Conservation (phyloP, 2,329 filamentous ascomycete genomes). For the Aspergillus caelatus region DNA sequence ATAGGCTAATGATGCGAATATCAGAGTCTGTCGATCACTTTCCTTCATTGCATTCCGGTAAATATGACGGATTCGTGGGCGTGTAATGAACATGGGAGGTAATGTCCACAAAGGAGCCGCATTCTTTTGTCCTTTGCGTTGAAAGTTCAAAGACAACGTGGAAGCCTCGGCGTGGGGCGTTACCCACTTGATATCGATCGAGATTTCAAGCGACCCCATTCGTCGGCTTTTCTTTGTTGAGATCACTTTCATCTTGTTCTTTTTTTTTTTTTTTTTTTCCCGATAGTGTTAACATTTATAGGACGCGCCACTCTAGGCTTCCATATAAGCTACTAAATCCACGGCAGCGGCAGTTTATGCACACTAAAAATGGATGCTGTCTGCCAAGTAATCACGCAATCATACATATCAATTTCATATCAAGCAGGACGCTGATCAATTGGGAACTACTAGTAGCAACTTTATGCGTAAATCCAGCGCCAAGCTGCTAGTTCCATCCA, state of each 20-base stretch:
- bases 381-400: not conserved
- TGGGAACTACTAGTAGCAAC: not conserved
- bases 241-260: not conserved
- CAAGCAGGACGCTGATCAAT: not conserved
- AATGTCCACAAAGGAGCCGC: not conserved
- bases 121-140: not conserved
- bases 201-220: not conserved
- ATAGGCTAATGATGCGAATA: not conserved
- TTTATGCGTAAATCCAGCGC: not conserved
- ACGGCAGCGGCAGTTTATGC: not conserved
- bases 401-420: not conserved
- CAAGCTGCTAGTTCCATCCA: not conserved
- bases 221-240: not conserved
- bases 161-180: not conserved
- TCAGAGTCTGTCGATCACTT: not conserved
- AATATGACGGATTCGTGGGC: not conserved
- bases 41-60: not conserved
- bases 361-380: not conserved
- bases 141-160: not conserved
- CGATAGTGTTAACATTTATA: not conserved
- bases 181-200: not conserved
- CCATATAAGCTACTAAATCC: not conserved
- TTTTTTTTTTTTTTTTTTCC: too few species aligned
- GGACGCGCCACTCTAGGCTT: slow-evolving; percentile 2
- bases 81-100: not conserved